Percentiles rank a stretch among this genome's conserved stretches.
Evolutionary conservation across 331 rosid genomes (phyloP).

Genomic region (Malus hybrid): DNA sequence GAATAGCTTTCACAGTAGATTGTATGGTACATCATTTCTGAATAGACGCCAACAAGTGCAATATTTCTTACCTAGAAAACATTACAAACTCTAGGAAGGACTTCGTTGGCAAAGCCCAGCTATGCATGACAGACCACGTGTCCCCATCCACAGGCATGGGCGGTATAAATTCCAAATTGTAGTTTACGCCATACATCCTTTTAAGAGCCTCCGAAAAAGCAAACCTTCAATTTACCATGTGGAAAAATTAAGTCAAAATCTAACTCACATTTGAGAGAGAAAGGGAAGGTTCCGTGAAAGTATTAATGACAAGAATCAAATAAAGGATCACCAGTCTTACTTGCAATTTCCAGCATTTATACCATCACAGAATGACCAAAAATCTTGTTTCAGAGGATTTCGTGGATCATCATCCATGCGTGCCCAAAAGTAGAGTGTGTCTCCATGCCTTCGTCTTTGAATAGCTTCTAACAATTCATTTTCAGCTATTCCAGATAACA

Average conservation of each 20-base stretch:
- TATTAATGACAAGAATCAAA: background rate
- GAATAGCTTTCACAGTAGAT: background rate
- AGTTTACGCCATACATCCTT: conserved; percentile 70
- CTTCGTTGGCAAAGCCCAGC: conserved; percentile 91
- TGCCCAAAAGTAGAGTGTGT: conserved; percentile 90
- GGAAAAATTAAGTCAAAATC: conserved; percentile 11
- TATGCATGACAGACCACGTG: conserved; percentile 84
- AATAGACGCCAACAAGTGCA: background rate
- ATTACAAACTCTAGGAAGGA: conserved; percentile 91
- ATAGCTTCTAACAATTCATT: conserved; percentile 63
- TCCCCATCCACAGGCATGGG: conserved; percentile 81
- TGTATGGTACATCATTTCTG: background rate
- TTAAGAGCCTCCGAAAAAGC: conserved; percentile 73
- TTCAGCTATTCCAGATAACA: conserved; percentile 71
- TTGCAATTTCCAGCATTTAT: conserved; percentile 94
- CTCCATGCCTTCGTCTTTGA: conserved; percentile 63
- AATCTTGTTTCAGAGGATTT: conserved; percentile 58
- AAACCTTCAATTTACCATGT: conserved; percentile 36
- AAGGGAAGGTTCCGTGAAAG: background rate
- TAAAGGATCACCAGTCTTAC: conserved; percentile 35
- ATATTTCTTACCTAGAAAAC: conserved; percentile 75
- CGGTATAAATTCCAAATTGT: conserved; percentile 49
- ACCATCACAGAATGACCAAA: conserved; percentile 92
- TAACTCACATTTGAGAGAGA: background rate
- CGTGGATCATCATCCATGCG: conserved; percentile 71